Conservation (phyloP, 768 basidiomycete genomes). For the Lactarius evosmus region DNA sequence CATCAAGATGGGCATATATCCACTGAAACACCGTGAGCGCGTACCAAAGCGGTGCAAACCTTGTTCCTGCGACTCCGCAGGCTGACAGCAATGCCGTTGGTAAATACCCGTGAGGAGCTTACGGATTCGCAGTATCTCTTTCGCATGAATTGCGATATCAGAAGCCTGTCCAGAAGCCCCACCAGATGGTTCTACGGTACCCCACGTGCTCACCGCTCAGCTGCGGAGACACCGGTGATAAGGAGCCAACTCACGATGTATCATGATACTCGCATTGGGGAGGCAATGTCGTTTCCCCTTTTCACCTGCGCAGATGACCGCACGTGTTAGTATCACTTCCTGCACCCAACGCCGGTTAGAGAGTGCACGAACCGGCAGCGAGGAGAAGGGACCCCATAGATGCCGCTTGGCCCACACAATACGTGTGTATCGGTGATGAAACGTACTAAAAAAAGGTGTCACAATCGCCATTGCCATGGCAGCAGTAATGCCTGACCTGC, state of each 20-base stretch:
- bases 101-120: constrained; percentile 84
- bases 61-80: constrained; percentile 58
- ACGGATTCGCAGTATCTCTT: constrained; percentile 89
- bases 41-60: constrained; percentile 78
- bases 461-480: not conserved
- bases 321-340: constrained; percentile 12
- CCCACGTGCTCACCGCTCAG: constrained; percentile 5
- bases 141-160: constrained; percentile 97
- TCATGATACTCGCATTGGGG: constrained; percentile 96
- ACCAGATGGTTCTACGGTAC: constrained; percentile 79
- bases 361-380: constrained; percentile 57
- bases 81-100: constrained; percentile 74
- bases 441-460: constrained; percentile 55
- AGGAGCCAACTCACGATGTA: constrained; percentile 70
- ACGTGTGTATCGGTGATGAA: constrained; percentile 92
- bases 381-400: constrained; percentile 95
- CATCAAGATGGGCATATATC: constrained; percentile 20
- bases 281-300: constrained; percentile 88
- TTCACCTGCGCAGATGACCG: constrained; percentile 48
- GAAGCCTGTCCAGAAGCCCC: constrained; percentile 94
- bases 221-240: constrained; percentile 13
- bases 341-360: not conserved
- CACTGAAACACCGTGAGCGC: constrained; percentile 31
- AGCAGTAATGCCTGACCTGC: constrained; percentile 57
- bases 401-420: constrained; percentile 92